These are phyloP conservation scores for Coemansia sp. DNA, from an alignment of 192 early-diverging fungal genomes.

Conservation along the genomic window DNA sequence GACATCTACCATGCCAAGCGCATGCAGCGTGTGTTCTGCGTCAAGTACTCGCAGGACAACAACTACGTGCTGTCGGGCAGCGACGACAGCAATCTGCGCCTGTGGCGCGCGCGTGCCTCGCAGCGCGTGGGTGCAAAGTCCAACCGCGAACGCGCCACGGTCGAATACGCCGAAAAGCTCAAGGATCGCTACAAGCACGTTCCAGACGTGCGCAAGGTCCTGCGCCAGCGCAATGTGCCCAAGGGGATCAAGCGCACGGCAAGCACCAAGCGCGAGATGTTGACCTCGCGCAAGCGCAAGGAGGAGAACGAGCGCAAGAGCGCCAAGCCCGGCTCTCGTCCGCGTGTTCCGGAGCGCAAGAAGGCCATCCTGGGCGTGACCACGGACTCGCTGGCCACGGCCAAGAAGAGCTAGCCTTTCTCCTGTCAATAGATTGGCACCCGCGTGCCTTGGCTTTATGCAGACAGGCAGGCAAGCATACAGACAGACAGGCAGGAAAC, in stretches of 20 bases:
- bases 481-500: too few species aligned
- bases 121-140: constrained; percentile 74
- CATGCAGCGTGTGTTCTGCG: constrained; percentile 95
- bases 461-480: too few species aligned
- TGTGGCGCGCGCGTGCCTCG: constrained; percentile 94
- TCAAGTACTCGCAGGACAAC: constrained; percentile 89
- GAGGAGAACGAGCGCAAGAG: constrained; percentile 90
- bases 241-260: constrained; percentile 76
- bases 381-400: too few species aligned
- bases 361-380: constrained; percentile 63
- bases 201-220: constrained; percentile 83
- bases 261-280: constrained; percentile 74
- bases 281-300: constrained; percentile 72
- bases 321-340: constrained; percentile 53
- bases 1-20: constrained; percentile 98
- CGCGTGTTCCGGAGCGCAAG: constrained; percentile 63
- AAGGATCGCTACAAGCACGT: constrained; percentile 91
- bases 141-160: constrained; percentile 67
- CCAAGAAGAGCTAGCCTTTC: too few species aligned
- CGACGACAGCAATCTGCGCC: constrained; percentile 94
- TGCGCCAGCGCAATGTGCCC: constrained; percentile 82
- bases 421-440: too few species aligned
- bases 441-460: too few species aligned
- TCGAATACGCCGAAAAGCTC: constrained; percentile 81
- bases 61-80: constrained; percentile 92